Evolutionary conservation across 345 rosid genomes (phyloP).

Genomic region (Carallia brachiata): DNA sequence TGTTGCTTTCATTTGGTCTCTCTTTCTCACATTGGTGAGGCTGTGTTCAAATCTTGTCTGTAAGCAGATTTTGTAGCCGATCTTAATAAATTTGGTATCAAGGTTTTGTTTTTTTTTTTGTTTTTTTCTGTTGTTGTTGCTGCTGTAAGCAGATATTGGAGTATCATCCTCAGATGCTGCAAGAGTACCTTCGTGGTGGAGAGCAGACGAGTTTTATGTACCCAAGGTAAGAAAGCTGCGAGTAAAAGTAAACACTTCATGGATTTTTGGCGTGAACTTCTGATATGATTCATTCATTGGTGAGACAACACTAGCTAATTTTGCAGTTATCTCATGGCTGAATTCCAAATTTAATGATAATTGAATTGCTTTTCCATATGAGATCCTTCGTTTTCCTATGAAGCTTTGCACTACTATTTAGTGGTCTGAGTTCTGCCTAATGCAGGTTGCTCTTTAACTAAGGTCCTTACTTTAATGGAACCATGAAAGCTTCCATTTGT

Average conservation of each 20-base stretch:
- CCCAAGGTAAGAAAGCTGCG: constrained; percentile 52
- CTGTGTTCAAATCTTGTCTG: constrained; percentile 14
- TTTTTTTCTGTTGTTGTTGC: not conserved
- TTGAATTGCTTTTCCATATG: not conserved
- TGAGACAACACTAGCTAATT: not conserved
- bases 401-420: not conserved
- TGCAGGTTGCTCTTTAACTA: not conserved
- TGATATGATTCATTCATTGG: not conserved
- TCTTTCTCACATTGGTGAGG: not conserved
- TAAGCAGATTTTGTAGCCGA: too few relatives aligned
- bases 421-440: not conserved
- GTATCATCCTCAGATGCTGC: constrained; percentile 97
- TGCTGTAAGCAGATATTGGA: constrained; percentile 68
- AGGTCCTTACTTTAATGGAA: not conserved
- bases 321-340: not conserved
- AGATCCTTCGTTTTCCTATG: not conserved
- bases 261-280: not conserved
- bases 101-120: too few relatives aligned
- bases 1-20: constrained; percentile 14
- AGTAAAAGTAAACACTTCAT: not conserved
- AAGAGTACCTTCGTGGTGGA: constrained; percentile 91
- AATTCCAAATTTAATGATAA: not conserved
- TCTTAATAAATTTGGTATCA: too few relatives aligned
- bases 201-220: constrained; percentile 97
- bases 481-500: not conserved